These are phyloP conservation scores for Draba incana DNA, from an alignment of 345 rosid species.

Conservation along the genomic window DNA sequence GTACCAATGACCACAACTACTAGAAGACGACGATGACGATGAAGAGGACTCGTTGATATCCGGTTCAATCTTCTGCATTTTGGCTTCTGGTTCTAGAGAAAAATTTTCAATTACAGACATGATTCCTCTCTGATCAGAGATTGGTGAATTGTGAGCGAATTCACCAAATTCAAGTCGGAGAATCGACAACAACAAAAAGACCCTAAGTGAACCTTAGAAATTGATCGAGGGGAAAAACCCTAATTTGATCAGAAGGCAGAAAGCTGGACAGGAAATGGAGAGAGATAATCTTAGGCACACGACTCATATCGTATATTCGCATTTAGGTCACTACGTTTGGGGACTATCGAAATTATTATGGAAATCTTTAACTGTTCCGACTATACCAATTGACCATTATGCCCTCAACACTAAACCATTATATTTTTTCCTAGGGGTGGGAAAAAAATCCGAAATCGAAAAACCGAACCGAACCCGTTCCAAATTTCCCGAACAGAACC, in stretches of 20 bases:
- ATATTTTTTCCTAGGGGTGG: too few species aligned
- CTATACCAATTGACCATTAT: too few species aligned
- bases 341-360: too few species aligned
- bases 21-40: too few species aligned
- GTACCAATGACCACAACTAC: slow-evolving; percentile 14
- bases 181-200: not conserved
- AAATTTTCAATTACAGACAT: not conserved
- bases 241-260: not conserved
- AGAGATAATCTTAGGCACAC: too few species aligned
- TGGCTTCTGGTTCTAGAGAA: not conserved
- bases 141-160: not conserved
- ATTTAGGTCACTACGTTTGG: too few species aligned
- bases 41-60: not conserved
- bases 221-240: not conserved
- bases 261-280: not conserved
- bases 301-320: too few species aligned
- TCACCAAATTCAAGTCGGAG: not conserved
- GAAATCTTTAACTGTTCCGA: too few species aligned
- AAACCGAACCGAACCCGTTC: too few species aligned
- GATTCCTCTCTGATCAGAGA: not conserved
- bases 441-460: too few species aligned
- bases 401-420: too few species aligned
- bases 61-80: not conserved
- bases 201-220: not conserved
- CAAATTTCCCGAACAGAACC: too few species aligned